These are phyloP conservation scores for Boletus bicolor DNA, from an alignment of 768 basidiomycete genomes.

Conservation along the genomic window DNA sequence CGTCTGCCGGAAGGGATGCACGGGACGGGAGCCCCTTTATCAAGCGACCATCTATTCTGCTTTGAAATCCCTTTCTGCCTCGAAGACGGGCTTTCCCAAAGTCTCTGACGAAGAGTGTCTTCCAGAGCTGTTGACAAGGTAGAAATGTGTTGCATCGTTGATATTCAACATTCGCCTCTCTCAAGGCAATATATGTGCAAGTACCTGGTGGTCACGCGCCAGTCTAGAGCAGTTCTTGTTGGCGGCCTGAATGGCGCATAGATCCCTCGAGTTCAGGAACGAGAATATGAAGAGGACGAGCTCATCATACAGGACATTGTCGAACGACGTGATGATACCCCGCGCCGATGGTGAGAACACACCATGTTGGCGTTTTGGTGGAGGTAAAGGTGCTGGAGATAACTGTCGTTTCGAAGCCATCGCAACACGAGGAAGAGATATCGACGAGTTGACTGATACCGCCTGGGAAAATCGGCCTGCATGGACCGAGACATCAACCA, in stretches of 20 bases:
- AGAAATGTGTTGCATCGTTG: not conserved
- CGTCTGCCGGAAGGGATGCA: conserved; percentile 32
- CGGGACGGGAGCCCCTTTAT: conserved; percentile 57
- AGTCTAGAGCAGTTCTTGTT: conserved; percentile 68
- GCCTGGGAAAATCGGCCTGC: conserved; percentile 12
- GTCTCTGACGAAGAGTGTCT: conserved; percentile 55
- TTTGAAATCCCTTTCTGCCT: conserved; percentile 61
- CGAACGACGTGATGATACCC: conserved; percentile 39
- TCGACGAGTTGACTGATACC: not conserved
- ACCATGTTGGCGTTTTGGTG: conserved; percentile 53
- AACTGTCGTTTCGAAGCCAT: conserved; percentile 49
- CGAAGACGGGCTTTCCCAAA: conserved; percentile 69
- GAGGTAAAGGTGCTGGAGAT: conserved; percentile 49
- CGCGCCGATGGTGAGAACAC: conserved; percentile 8
- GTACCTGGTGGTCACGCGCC: conserved; percentile 62
- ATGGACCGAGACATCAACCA: too few relatives aligned
- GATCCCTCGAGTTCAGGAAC: conserved; percentile 60
- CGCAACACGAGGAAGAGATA: conserved; percentile 1
- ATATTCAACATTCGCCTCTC: conserved; percentile 18
- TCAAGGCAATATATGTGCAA: conserved; percentile 10
- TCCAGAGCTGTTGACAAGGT: conserved; percentile 54
- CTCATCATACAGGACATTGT: conserved; percentile 68
- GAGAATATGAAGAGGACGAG: conserved; percentile 73
- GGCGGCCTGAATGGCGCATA: conserved; percentile 60
- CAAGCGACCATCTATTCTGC: conserved; percentile 54